Base-by-base conservation (phyloP, 1,139 yeast species). In the Hanseniaspora sp. region DNA sequence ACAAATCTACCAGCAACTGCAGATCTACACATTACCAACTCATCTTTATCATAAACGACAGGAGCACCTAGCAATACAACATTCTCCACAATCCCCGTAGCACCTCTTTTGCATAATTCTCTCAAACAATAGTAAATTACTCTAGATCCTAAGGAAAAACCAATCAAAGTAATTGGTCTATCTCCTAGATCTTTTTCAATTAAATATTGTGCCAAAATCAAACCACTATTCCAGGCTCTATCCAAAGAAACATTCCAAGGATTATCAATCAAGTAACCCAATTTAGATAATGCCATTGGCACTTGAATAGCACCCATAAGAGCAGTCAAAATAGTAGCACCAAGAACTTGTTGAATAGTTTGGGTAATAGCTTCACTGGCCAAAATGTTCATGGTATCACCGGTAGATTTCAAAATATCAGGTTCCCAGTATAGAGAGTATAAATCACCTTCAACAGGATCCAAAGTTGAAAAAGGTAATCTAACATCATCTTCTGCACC, bases 231-330 rank as follows among this genome's bases (percentile, higher is more conserved):
- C 96, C 97, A 90, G 0, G 99, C 98, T 58, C 99, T 76, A 67
- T 92, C 97, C 57, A 94, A 72, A 0, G 98, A 90, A 5, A 92
- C 97, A 64, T 83, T 90, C 98, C 98, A 94, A 0, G 98, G 99
- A 63, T 94, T 94, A 66, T 94, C 99, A 40, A 94, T 75, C 46
- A 94, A 70, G 63, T 94, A 94, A 0, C 96, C 84, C 41, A 94
- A 72, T 64, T 94, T 94, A 0, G 96, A 81, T 46, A 94, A 73
- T 58, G 86, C 83, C 88, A 94, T 82, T 0, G 99, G 98, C 58
- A 86, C 73, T 67, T 92, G 97, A 54, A 94, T 75, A 1, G 97
- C 94, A n/a, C 96, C 79, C 95, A 94, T 88, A 57, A 94, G 75
- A 0, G 96, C 92, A n/a, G 88, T 82, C 49, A 92, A 73, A 43